Evolutionary conservation across 306 rosid species (phyloP).

Genomic region (Geum urbanum): DNA sequence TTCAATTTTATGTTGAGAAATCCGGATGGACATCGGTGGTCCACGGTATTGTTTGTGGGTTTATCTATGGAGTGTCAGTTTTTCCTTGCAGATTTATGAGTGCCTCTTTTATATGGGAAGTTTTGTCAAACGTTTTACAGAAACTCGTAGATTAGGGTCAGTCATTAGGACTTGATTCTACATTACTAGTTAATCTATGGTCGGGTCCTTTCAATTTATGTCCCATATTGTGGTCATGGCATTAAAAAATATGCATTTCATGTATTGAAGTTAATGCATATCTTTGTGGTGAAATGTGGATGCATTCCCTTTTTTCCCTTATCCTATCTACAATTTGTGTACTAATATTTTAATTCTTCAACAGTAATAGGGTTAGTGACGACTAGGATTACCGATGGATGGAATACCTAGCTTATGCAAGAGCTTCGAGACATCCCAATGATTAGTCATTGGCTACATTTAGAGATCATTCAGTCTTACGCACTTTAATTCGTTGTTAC

Average conservation of each 20-base stretch:
- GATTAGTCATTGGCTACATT: constrained; percentile 76
- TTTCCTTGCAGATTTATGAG: no score
- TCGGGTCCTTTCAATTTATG: no score
- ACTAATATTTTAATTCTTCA: constrained; percentile 7
- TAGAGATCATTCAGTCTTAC: constrained; percentile 73
- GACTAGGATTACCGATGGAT: constrained; percentile 89
- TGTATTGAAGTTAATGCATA: neutral
- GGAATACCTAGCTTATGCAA: constrained; percentile 67
- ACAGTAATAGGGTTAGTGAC: constrained; percentile 26
- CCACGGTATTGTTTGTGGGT: no score
- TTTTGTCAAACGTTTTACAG: no score
- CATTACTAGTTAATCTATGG: no score
- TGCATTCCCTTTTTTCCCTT: neutral
- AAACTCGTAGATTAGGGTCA: no score
- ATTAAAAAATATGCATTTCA: neutral
- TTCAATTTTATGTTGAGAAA: no score
- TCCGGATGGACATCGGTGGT: no score
- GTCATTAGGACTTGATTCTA: no score
- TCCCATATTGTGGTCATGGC: neutral
- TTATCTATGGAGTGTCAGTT: no score
- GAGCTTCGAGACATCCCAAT: constrained; percentile 48
- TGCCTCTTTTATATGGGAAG: no score
- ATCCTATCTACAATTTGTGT: neutral
- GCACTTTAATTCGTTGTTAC: constrained; percentile 80
- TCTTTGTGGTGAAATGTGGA: neutral